A percentile compares a stretch with the other conserved stretches of the same genome.
These are phyloP conservation scores for Hyaloscypha finlandica DNA, from an alignment of 495 filamentous ascomycete species.

Conservation along the genomic window DNA sequence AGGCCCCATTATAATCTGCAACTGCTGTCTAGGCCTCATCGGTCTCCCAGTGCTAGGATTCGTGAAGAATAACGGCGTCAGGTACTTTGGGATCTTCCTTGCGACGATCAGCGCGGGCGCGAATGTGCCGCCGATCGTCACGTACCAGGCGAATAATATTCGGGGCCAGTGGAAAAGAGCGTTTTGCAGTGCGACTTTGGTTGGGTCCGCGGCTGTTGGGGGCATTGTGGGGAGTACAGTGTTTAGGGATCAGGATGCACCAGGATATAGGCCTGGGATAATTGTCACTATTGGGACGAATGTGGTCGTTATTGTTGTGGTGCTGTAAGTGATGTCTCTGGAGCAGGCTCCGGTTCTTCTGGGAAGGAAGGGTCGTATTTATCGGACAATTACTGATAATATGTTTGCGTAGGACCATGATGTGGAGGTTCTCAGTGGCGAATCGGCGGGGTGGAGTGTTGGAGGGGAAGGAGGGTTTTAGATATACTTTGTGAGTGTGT, in stretches of 20 bases:
- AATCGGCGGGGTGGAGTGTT: too few relatives aligned
- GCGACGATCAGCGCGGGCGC: conserved; percentile 58
- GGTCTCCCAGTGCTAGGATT: conserved; percentile 55
- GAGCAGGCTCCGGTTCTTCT: too few relatives aligned
- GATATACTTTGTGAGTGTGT: too few relatives aligned
- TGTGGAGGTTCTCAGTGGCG: too few relatives aligned
- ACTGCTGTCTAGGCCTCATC: conserved; percentile 46
- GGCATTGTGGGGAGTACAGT: conserved; percentile 61
- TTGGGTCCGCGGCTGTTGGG: conserved; percentile 60
- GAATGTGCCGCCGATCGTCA: conserved; percentile 57
- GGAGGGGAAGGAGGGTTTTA: too few relatives aligned
- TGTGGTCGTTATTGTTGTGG: too few relatives aligned
- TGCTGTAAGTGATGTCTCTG: too few relatives aligned
- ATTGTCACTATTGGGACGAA: not conserved
- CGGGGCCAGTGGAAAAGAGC: conserved; percentile 69
- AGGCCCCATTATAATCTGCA: conserved; percentile 57
- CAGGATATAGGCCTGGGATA: conserved; percentile 51
- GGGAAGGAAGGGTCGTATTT: too few relatives aligned
- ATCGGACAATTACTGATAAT: too few relatives aligned
- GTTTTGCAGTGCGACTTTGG: conserved; percentile 59
- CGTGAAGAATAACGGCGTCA: conserved; percentile 45
- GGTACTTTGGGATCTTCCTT: conserved; percentile 66
- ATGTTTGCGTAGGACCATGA: too few relatives aligned
- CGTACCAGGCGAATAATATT: conserved; percentile 70
- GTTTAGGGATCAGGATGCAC: conserved; percentile 52